Base-by-base conservation (phyloP, 352 stramenopile genomes). In the Globisporangium parvum region DNA sequence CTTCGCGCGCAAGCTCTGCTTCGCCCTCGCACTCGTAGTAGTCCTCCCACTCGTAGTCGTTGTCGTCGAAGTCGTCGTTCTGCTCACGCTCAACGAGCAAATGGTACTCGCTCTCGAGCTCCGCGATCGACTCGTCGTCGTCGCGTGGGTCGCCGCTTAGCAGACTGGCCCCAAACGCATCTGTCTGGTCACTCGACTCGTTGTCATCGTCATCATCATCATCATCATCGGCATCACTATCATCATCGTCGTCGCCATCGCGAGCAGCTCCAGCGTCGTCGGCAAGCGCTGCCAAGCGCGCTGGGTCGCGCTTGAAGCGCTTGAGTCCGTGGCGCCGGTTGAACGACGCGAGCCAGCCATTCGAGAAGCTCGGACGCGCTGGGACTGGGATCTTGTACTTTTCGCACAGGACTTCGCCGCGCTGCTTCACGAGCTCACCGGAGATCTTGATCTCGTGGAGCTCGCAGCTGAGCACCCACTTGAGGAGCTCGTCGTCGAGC, bases 321-420 rank as follows among this genome's bases (percentile, higher is more conserved):
- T 63, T 63, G 42, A 63, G 57, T 24, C 47, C 41, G 45, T 93
- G 80, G 23, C 57, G 57, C 51, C 58, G 58, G 51, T 92, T 92
- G 59, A 94, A 94, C 14, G 75, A 88, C 51, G 79, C 80, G 46
- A 93, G 65, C 83, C 83, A 93, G 51, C 83, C 83, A 60, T 93
- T 93, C 9, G 83, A 93, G 60, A 91, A 93, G 35, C 20, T 55
- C 6, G 55, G 55, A 37, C 57, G 57, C 14, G 53, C 46, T n/a
- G 47, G 51, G 23, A 41, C 41, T 15, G 41, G n/a, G 26, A 61
- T 61, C 4, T 50, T 50, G 47, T 55, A 47, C 47, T 55, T 63
- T 11, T 63, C 57, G 11, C 47, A 55, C 39, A 61, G 55, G 47
- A 47, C 55, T 23, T 55, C 14, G 18, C 47, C 55, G n/a, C 55